Evolutionary conservation across 805 yeast species (phyloP).

Genomic region (Lipomyces yamanashiensis): DNA sequence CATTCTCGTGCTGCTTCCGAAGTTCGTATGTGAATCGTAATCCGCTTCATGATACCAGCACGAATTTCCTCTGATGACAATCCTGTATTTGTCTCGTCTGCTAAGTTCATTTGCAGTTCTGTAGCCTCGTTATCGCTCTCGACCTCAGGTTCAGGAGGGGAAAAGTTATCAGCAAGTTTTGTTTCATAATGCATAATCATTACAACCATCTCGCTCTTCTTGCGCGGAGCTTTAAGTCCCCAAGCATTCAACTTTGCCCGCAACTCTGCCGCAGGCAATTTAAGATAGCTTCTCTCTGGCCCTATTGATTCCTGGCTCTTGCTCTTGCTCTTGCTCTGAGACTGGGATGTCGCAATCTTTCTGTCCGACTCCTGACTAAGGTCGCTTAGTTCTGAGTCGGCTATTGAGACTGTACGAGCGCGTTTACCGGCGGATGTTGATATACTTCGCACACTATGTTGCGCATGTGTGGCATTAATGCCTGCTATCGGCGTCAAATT

Average conservation of each 20-base stretch:
- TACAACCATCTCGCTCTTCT: constrained; percentile 22
- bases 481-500: too few species aligned
- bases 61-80: constrained; percentile 18
- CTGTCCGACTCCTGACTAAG: too few species aligned
- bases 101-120: not conserved
- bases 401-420: not conserved
- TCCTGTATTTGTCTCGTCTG: not conserved
- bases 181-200: constrained; percentile 14
- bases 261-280: constrained; percentile 20
- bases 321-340: not conserved
- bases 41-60: constrained; percentile 11
- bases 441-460: not conserved
- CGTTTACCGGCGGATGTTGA: not conserved
- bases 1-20: constrained; percentile 20
- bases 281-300: not conserved
- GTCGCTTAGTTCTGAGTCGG: too few species aligned
- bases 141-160: not conserved
- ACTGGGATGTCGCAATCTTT: too few species aligned
- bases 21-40: constrained; percentile 12
- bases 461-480: not conserved
- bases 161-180: not conserved
- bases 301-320: not conserved
- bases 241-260: constrained; percentile 19
- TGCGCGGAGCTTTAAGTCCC: constrained; percentile 33
- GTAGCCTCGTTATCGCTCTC: not conserved